phyloP scores from a whole-genome alignment of 805 yeast genomes.

The Candida tammaniensis region DNA sequence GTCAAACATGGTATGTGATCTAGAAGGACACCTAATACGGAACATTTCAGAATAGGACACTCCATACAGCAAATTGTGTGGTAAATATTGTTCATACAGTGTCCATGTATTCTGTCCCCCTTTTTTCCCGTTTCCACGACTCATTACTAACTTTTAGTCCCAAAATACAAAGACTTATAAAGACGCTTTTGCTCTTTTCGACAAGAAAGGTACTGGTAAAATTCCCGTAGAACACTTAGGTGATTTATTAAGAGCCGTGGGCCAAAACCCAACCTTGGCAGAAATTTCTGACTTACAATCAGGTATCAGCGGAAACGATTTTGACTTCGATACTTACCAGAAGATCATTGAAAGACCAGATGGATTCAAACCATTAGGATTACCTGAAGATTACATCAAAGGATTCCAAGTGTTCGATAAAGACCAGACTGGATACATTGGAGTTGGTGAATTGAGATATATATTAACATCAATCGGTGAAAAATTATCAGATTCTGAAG shows the following conservation, averaged over 20 bases:
- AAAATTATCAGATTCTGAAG: conserved; percentile 84
- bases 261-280: conserved; percentile 95
- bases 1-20: too few species aligned
- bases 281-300: conserved; percentile 60
- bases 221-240: conserved; percentile 84
- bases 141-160: conserved; percentile 31
- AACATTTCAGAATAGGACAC: too few species aligned
- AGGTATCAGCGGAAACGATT: conserved; percentile 45
- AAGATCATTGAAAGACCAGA: conserved; percentile 80
- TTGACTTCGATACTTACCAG: conserved; percentile 76
- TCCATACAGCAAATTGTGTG: too few species aligned
- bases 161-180: conserved; percentile 54
- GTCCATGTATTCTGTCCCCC: too few species aligned
- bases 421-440: conserved; percentile 91
- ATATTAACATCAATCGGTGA: conserved; percentile 96
- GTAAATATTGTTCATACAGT: too few species aligned
- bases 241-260: conserved; percentile 92
- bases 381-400: conserved; percentile 87
- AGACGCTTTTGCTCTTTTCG: conserved; percentile 96
- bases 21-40: too few species aligned
- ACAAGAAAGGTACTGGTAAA: conserved; percentile 91
- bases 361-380: conserved; percentile 84
- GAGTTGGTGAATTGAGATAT: conserved; percentile 95
- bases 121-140: too few species aligned
- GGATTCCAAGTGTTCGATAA: conserved; percentile 96